Conservation (phyloP, 768 basidiomycete species). For the Paxillus involutus region DNA sequence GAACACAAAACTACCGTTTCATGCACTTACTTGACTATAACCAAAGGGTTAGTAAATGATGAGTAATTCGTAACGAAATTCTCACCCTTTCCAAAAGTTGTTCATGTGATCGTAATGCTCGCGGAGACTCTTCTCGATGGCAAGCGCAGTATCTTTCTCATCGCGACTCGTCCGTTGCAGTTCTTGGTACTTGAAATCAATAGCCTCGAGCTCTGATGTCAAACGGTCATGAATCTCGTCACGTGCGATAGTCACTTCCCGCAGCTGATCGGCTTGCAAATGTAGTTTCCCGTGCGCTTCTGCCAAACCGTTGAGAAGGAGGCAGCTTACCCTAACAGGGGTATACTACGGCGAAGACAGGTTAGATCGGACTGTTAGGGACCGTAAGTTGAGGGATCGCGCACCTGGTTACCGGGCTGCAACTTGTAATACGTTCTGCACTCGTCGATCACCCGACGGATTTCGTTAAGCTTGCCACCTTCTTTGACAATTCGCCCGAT, state of each 20-base stretch:
- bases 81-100: conserved; percentile 39
- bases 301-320: conserved; percentile 50
- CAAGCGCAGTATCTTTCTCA: conserved; percentile 52
- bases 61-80: conserved; percentile 6
- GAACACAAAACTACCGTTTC: not conserved
- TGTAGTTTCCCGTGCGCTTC: conserved; percentile 45
- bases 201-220: conserved; percentile 36
- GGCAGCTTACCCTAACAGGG: conserved; percentile 49
- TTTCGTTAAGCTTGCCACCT: conserved; percentile 51
- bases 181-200: conserved; percentile 41
- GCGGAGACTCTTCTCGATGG: conserved; percentile 52
- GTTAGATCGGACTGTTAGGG: conserved; percentile 11
- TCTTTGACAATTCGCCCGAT: conserved; percentile 54
- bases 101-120: conserved; percentile 51
- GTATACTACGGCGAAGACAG: conserved; percentile 37
- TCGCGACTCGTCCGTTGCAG: conserved; percentile 39
- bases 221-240: conserved; percentile 31
- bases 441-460: conserved; percentile 53
- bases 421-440: conserved; percentile 46
- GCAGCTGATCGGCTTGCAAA: conserved; percentile 33
- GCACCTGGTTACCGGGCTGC: conserved; percentile 48
- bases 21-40: conserved; percentile 36
- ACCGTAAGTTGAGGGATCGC: conserved; percentile 11
- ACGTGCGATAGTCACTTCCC: conserved; percentile 31
- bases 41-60: conserved; percentile 17